Evolutionary conservation across 2,329 filamentous ascomycete species (phyloP).

Genomic region (Claviceps sp.): DNA sequence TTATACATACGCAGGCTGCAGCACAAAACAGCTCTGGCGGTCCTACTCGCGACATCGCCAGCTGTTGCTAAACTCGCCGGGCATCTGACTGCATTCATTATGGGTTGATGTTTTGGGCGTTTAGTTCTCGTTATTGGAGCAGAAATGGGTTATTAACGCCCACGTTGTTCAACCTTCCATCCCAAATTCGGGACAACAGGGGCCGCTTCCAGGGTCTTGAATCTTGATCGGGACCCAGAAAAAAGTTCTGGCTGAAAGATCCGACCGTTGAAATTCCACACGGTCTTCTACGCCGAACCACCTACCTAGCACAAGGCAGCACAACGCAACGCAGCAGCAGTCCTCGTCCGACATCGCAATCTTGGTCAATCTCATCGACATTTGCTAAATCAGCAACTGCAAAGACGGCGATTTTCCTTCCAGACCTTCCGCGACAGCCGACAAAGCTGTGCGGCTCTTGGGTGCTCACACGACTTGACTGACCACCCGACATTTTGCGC

Average conservation of each 20-base stretch:
- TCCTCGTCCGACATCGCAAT: neutral
- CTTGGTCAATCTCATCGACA: neutral
- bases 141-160: neutral
- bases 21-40: slow-evolving; percentile 3
- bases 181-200: neutral
- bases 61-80: neutral
- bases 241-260: slow-evolving; percentile 11
- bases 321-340: neutral
- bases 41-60: neutral
- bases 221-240: slow-evolving; percentile 14
- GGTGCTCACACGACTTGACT: neutral
- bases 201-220: slow-evolving; percentile 9
- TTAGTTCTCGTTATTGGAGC: neutral
- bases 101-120: neutral
- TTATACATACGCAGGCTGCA: neutral
- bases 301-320: neutral
- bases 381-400: neutral
- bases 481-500: neutral
- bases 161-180: neutral
- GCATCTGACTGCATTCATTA: neutral
- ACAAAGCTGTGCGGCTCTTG: neutral
- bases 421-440: neutral
- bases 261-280: neutral
- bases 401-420: neutral
- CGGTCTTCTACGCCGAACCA: neutral